Base-by-base conservation (phyloP, 2,329 filamentous ascomycete species). In the Cladosporium sphaerospermum region DNA sequence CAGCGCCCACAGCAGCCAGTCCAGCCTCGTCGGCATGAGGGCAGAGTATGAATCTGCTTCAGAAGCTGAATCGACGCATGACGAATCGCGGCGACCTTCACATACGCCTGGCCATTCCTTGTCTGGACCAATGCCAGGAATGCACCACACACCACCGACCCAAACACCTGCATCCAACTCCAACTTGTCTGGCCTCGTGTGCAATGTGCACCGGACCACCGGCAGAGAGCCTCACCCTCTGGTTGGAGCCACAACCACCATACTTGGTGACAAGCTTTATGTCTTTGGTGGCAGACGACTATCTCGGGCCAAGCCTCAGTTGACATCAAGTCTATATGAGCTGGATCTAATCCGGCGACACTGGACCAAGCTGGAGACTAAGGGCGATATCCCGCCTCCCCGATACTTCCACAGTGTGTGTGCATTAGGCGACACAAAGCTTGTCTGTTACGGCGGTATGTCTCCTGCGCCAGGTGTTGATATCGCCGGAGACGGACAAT, bases 361-460 rank as follows among this genome's bases (percentile, higher is more conserved):
- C 71, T 99, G 93, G 93, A 89, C 85, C 10, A 96, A 91, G 68
- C 69, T 97, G 19, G 88, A 95, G 50, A 84, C 88, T 0, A 79
- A 77, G 28, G 93, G 93, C 42, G 90, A 97, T 63, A 75, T 95
- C 36, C 93, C 93, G 1, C 87, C 90, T 2, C 89, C 93, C 8
- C 82, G 93, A 56, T 99, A 99, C 69, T 99, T 99, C 61, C 93
- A 99, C 74, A 97, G 90, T 59, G 88, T 97, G 69, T 99, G 93
- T 68, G 81, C 89, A 1, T 74, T 99, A 2, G 93, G 93, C 18
- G 93, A 97, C 67, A 92, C 89, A 2, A 99, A 97, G 70, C 78
- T 99, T 69, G 92, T 99, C 3, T 97, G 92, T 71, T 99, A 97
- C 70, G 93, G 93, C 54, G 93, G 93, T 61, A 99, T 99, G 93